Percentiles rank a stretch among this genome's conserved stretches.
phyloP scores from a whole-genome alignment of 345 rosid genomes.

The Rhizophora mangle region DNA sequence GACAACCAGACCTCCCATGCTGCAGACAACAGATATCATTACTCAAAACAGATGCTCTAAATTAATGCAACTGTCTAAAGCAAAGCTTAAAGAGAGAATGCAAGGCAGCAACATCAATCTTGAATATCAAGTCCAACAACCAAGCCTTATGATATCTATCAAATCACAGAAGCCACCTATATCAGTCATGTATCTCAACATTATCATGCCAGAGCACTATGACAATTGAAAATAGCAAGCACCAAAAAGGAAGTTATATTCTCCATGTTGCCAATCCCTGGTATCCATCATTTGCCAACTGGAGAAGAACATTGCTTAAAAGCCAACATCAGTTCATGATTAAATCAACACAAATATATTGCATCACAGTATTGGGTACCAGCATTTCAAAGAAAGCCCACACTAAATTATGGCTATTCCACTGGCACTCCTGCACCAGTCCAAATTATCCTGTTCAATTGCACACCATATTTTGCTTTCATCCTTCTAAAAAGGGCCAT shows the following conservation, averaged over 20 bases:
- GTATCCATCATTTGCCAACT: background rate
- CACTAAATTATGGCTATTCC: background rate
- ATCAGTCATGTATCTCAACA: background rate
- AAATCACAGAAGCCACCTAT: background rate
- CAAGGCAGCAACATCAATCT: background rate
- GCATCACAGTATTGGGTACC: too few relatives aligned
- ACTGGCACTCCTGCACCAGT: background rate
- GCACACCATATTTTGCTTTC: too few relatives aligned
- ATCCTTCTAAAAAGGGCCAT: background rate
- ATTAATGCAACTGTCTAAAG: conserved; percentile 1
- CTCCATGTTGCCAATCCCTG: background rate
- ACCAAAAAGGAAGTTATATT: background rate
- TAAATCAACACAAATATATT: too few relatives aligned
- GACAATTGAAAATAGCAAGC: background rate
- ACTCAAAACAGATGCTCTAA: background rate
- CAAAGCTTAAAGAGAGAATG: background rate
- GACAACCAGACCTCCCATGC: conserved; percentile 97
- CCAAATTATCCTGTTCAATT: background rate
- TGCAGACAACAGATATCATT: conserved; percentile 33
- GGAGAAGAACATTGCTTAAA: too few relatives aligned
- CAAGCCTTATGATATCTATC: background rate
- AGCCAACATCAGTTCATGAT: too few relatives aligned
- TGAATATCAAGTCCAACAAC: conserved; percentile 2
- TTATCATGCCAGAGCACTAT: background rate
- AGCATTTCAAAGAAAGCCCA: too few relatives aligned